A percentile compares a stretch with the other conserved stretches of the same genome.
These are phyloP conservation scores for Yarrowia yakushimensis DNA, from an alignment of 805 yeast genomes.

Conservation along the genomic window DNA sequence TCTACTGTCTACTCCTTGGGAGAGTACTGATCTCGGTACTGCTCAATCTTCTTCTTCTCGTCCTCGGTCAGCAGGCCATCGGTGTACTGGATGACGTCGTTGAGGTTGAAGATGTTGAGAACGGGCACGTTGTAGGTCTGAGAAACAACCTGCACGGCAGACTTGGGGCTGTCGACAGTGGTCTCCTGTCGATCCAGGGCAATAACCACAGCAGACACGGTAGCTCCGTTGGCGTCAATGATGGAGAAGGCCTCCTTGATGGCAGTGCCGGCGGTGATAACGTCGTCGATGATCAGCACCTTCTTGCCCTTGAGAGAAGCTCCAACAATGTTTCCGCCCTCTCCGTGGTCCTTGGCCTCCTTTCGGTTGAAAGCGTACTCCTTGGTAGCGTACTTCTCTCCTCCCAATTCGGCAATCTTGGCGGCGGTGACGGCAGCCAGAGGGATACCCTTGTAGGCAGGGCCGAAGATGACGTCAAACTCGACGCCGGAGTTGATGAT, in stretches of 20 bases:
- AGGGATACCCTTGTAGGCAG: constrained; percentile 97
- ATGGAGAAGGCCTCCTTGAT: constrained; percentile 88
- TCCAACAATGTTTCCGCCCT: constrained; percentile 95
- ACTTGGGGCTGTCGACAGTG: constrained; percentile 61
- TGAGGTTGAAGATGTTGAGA: constrained; percentile 68
- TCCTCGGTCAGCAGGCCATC: constrained; percentile 32
- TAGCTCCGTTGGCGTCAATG: constrained; percentile 65
- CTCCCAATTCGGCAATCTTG: constrained; percentile 82
- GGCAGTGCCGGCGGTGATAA: constrained; percentile 98
- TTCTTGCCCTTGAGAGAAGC: constrained; percentile 65
- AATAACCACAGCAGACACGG: constrained; percentile 77
- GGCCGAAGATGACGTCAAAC: constrained; percentile 91
- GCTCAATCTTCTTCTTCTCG: constrained; percentile 33
- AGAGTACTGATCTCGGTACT: constrained; percentile 36
- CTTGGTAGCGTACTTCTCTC: constrained; percentile 60
- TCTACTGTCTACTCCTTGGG: constrained; percentile 25
- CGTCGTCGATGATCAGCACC: constrained; percentile 89
- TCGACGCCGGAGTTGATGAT: constrained; percentile 76
- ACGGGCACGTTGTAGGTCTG: constrained; percentile 77
- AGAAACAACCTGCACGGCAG: constrained; percentile 80
- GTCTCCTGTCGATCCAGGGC: constrained; percentile 93
- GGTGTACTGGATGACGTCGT: constrained; percentile 67
- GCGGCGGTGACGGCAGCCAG: constrained; percentile 90
- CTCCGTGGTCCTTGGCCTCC: constrained; percentile 96
- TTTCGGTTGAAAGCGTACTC: constrained; percentile 95